Percentiles rank a stretch among this genome's conserved stretches.
These are phyloP conservation scores for Tetrapisispora nanseiensis DNA, from an alignment of 805 yeast species.

Conservation along the genomic window DNA sequence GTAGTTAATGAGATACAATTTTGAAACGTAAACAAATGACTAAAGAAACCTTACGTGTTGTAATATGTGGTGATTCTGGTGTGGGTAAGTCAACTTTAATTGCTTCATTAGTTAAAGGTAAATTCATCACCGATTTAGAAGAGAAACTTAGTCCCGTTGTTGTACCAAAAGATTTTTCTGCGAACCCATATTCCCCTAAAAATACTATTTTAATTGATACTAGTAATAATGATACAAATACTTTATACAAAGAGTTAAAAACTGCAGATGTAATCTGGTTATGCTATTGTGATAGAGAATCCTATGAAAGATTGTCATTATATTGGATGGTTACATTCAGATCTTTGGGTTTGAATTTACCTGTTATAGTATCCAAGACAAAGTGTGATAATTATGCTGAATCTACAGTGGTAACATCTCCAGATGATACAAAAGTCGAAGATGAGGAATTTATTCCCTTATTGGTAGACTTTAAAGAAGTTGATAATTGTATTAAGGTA, in stretches of 20 bases:
- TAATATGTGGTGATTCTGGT: slow-evolving; percentile 89
- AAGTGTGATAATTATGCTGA: slow-evolving; percentile 43
- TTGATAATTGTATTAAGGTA: slow-evolving; percentile 83
- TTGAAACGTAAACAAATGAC: slow-evolving; percentile 21
- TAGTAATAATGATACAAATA: slow-evolving; percentile 48
- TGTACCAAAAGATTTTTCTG: slow-evolving; percentile 63
- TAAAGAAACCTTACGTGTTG: slow-evolving; percentile 59
- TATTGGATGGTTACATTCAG: slow-evolving; percentile 94
- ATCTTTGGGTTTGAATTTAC: slow-evolving; percentile 86
- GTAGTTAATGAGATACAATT: no score
- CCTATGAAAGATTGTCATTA: slow-evolving; percentile 82
- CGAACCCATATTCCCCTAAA: slow-evolving; percentile 48
- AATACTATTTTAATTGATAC: slow-evolving; percentile 77
- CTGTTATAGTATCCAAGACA: slow-evolving; percentile 85
- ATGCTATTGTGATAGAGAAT: slow-evolving; percentile 89
- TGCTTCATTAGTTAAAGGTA: slow-evolving; percentile 72
- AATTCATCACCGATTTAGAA: slow-evolving; percentile 66
- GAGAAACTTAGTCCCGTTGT: slow-evolving; percentile 75
- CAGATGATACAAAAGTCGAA: slow-evolving; percentile 39
- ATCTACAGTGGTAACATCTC: slow-evolving; percentile 3
- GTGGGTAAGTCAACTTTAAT: slow-evolving; percentile 79
- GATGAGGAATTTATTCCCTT: slow-evolving; percentile 80
- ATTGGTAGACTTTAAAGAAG: slow-evolving; percentile 83
- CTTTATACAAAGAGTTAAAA: slow-evolving; percentile 63
- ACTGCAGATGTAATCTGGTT: slow-evolving; percentile 88